Base-by-base conservation (phyloP, 768 basidiomycete species). In the Suillus plorans region DNA sequence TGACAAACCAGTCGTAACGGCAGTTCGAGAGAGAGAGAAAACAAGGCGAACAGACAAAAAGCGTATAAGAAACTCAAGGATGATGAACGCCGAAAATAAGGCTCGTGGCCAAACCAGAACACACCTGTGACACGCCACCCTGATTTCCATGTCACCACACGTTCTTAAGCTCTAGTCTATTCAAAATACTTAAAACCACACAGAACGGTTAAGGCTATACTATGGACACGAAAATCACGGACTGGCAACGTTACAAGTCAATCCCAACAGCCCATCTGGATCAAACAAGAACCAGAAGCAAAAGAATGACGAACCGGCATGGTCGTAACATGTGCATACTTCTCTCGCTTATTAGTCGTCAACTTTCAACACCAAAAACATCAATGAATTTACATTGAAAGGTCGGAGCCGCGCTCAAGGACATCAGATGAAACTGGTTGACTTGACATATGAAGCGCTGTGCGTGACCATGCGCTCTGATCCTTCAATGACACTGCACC, bases 111-210 rank as follows among this genome's bases (percentile, higher is more conserved):
- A 63, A 47, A 69, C 65, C 61, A 71, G 68, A 62, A 68, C 67
- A 76, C 72, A 74, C 69, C 64, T 69, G 44, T 45, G 44, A 45
- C 78, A 73, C 76, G 74, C 77, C 78, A 72, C 56, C 66, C 61
- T 71, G 68, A 64, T 71, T 67, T 64, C 61, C 63, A 62, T 41
- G 49, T 65, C 68, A 68, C 49, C 14, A 62, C 53, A 61, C 57
- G 10, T 60, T 36, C 44, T n/a, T 60, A 12, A 50, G 49, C 52
- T 55, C 41, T 44, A n/a, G 14, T 63, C n/a, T 42, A 10, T 41
- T 58, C 61, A 36, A 59, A 36, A 25, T 42, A 22, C 36, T 42
- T 3, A 25, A 25, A 60, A 20, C 60, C 12, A 61, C 47, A 50
- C 60, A 47, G 20, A 3, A 37, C 44, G 49, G n/a, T 28, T 16